Evolutionary conservation across 2,329 filamentous ascomycete species (phyloP).

Genomic region (Colletotrichum cereale): DNA sequence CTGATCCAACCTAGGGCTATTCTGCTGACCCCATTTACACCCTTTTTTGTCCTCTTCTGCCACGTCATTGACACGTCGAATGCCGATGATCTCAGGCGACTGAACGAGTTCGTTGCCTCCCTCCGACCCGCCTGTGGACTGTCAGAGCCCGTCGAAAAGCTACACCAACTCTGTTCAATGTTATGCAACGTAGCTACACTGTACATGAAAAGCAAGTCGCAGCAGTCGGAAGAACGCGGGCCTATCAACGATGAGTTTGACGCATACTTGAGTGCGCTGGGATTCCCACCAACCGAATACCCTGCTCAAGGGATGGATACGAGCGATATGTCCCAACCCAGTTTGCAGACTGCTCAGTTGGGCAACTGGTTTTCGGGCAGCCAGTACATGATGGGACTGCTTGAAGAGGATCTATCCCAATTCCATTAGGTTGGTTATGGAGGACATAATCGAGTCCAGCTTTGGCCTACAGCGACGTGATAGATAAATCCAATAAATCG

Average conservation of each 20-base stretch:
- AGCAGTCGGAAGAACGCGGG: constrained; percentile 59
- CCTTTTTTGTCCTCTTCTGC: constrained; percentile 71
- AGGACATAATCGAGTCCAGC: neutral
- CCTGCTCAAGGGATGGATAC: constrained; percentile 46
- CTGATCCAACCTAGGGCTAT: constrained; percentile 58
- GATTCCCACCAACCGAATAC: constrained; percentile 63
- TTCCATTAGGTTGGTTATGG: constrained; percentile 46
- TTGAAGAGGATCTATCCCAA: constrained; percentile 71
- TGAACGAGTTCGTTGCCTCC: constrained; percentile 69
- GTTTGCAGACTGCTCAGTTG: constrained; percentile 58
- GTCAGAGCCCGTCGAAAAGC: constrained; percentile 52
- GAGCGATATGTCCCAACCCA: constrained; percentile 45
- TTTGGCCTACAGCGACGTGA: too few species aligned
- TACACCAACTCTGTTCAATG: constrained; percentile 72
- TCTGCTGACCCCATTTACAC: constrained; percentile 68
- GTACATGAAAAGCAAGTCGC: constrained; percentile 71
- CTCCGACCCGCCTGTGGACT: constrained; percentile 33
- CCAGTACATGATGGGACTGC: constrained; percentile 72
- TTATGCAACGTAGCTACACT: constrained; percentile 72
- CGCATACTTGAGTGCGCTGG: constrained; percentile 73
- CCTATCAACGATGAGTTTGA: constrained; percentile 72
- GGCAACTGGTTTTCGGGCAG: constrained; percentile 77
- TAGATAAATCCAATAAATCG: neutral
- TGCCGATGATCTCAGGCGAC: constrained; percentile 64
- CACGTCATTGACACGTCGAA: constrained; percentile 67